A percentile compares a stretch with the other conserved stretches of the same genome.
These are phyloP conservation scores for Tricholoma saponaceum DNA, from an alignment of 768 basidiomycete species.

Conservation along the genomic window DNA sequence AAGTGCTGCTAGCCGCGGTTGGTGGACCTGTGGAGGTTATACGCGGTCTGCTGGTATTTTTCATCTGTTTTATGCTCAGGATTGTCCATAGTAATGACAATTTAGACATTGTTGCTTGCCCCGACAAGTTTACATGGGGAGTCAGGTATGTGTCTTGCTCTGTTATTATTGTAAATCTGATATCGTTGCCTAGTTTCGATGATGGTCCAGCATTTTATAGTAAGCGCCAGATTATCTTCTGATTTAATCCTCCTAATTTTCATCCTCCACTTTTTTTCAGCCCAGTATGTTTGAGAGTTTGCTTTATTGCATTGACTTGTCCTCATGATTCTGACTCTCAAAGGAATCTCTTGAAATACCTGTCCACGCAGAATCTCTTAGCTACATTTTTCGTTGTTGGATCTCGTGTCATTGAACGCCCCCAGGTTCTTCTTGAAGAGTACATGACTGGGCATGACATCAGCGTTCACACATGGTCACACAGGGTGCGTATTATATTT, in stretches of 20 bases:
- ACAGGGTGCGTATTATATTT: slow-evolving; percentile 42
- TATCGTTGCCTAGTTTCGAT: slow-evolving; percentile 52
- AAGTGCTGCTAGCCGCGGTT: slow-evolving; percentile 62
- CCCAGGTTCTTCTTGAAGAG: slow-evolving; percentile 70
- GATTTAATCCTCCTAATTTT: slow-evolving; percentile 2
- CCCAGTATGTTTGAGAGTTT: slow-evolving; percentile 15
- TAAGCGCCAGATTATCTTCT: slow-evolving; percentile 31
- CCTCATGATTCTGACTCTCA: background rate
- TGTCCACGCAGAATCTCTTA: slow-evolving; percentile 54
- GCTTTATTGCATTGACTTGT: background rate
- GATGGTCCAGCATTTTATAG: slow-evolving; percentile 87
- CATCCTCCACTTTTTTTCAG: slow-evolving; percentile 11
- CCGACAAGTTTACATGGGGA: slow-evolving; percentile 71
- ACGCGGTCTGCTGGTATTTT: slow-evolving; percentile 44
- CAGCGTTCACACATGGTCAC: slow-evolving; percentile 90
- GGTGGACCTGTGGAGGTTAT: slow-evolving; percentile 88
- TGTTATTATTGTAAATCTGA: slow-evolving; percentile 4
- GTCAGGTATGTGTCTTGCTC: slow-evolving; percentile 41
- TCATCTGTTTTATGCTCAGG: background rate
- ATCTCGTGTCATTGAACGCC: slow-evolving; percentile 77
- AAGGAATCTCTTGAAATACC: slow-evolving; percentile 69
- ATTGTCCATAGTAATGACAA: background rate
- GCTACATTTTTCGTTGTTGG: slow-evolving; percentile 94
- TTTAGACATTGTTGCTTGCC: slow-evolving; percentile 62
- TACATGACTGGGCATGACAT: slow-evolving; percentile 81